Base-by-base conservation (phyloP, 495 filamentous ascomycete genomes). In the Neurospora sp. region DNA sequence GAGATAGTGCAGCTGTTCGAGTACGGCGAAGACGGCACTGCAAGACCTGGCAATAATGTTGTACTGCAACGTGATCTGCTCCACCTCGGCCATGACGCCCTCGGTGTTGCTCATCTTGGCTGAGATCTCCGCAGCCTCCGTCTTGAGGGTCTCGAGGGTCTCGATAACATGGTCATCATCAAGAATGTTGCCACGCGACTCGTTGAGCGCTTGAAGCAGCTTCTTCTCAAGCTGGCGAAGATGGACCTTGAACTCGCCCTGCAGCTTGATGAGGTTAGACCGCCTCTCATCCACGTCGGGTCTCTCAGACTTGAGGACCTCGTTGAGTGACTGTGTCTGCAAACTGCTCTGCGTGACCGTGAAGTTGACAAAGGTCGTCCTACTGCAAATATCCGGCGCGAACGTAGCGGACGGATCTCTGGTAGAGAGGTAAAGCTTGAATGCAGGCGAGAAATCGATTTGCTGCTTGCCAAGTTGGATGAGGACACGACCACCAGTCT, bases 331-430 rank as follows among this genome's bases (percentile, higher is more conserved):
- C 84, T 98, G 96, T 13, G 96, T 98, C 82, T 97, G 95, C 79
- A 99, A 86, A 86, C 95, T 98, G 87, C 96, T 98, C 81, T 98
- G 95, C 9, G 96, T 99, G 71, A 99, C 94, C 3, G 96, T 98
- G 78, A 99, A 99, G 82, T 99, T 99, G 86, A 99, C 96, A 82
- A 99, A 96, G 0, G 96, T 99, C 15, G 96, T 98, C 73, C 96
- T 89, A 87, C 93, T 96, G 89, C 96, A 99, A 69, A 99, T 92
- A 83, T 99, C 96, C 4, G 96, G 96, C n/a, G 96, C 90, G 83
- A 99, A 99, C 10, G 90, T 91, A 7, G 96, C 96, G 69, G 96
- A 98, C 5, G 96, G 96, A 86, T 99, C 96, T 76, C 94, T 86
- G 2, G 96, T 99, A 1, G 94, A 97, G 71, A 99, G 85, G 83